Evolutionary conservation across 1,139 yeast genomes (phyloP).

Genomic region (Sugiyamaella japonica): DNA sequence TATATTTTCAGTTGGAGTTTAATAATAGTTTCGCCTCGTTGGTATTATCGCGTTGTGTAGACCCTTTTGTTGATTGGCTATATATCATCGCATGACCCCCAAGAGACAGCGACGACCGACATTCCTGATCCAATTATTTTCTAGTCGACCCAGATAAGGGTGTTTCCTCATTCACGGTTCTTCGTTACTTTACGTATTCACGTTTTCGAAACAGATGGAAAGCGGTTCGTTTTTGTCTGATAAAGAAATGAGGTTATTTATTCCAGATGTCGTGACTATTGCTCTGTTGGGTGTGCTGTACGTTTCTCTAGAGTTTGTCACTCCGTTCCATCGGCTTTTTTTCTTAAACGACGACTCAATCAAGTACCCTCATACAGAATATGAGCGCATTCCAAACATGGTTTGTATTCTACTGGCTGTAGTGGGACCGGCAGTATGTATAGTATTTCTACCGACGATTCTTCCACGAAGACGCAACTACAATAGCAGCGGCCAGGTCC

Average conservation of each 20-base stretch:
- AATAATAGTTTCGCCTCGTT: too few relatives aligned
- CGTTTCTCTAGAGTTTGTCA: slow-evolving; percentile 30
- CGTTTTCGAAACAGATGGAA: slow-evolving; percentile 9
- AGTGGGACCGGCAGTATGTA: slow-evolving; percentile 36
- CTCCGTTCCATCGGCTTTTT: slow-evolving; percentile 38
- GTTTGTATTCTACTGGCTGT: slow-evolving; percentile 38
- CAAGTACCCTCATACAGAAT: slow-evolving; percentile 54
- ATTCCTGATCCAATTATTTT: too few relatives aligned
- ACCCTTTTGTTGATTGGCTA: too few relatives aligned
- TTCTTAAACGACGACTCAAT: slow-evolving; percentile 42
- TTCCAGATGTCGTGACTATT: slow-evolving; percentile 32
- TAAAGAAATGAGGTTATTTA: slow-evolving; percentile 18
- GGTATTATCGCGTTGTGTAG: too few relatives aligned
- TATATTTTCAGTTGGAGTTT: too few relatives aligned
- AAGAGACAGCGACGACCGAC: too few relatives aligned
- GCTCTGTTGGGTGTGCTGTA: slow-evolving; percentile 27
- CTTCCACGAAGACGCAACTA: slow-evolving; percentile 30
- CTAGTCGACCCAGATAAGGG: not conserved
- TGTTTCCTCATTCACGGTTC: not conserved
- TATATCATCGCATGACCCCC: too few relatives aligned
- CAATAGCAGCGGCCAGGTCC: slow-evolving; percentile 22
- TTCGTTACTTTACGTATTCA: too few relatives aligned
- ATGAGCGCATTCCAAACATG: slow-evolving; percentile 50
- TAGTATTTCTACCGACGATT: slow-evolving; percentile 34
- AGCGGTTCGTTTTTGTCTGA: not conserved